Percentiles rank a stretch among this genome's conserved stretches.
phyloP scores from a whole-genome alignment of 2,329 filamentous ascomycete species.

The Beauveria sp. region DNA sequence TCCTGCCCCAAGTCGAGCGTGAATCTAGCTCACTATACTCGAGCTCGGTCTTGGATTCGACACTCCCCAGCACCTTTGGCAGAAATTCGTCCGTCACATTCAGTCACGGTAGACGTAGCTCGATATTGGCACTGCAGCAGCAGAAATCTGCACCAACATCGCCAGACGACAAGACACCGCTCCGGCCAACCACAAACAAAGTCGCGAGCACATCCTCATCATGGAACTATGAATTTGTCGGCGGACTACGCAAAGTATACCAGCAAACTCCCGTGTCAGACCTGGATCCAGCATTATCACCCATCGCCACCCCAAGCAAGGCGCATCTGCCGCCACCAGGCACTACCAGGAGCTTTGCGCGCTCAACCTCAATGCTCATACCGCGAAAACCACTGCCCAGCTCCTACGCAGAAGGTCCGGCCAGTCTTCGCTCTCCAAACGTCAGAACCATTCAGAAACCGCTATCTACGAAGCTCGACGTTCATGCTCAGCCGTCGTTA shows the following conservation, averaged over 20 bases:
- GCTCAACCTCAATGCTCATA: not conserved
- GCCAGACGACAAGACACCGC: slow-evolving; percentile 10
- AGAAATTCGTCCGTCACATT: slow-evolving; percentile 35
- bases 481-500: not conserved
- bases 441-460: not conserved
- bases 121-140: slow-evolving; percentile 39
- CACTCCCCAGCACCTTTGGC: slow-evolving; percentile 43
- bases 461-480: not conserved
- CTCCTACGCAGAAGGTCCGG: not conserved
- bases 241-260: slow-evolving; percentile 47
- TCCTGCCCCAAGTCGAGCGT: slow-evolving; percentile 29
- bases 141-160: slow-evolving; percentile 26
- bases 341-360: not conserved
- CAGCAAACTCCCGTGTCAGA: slow-evolving; percentile 24
- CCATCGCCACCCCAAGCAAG: slow-evolving; percentile 16
- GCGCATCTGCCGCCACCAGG: not conserved
- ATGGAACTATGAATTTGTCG: slow-evolving; percentile 47
- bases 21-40: slow-evolving; percentile 25
- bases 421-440: not conserved
- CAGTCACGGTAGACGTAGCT: slow-evolving; percentile 41
- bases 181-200: not conserved
- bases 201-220: slow-evolving; percentile 26
- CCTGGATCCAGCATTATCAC: not conserved
- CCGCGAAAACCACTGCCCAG: slow-evolving; percentile 5
- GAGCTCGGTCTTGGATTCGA: slow-evolving; percentile 37